phyloP scores from a whole-genome alignment of 345 rosid species.

The Arabidopsis thaliana region DNA sequence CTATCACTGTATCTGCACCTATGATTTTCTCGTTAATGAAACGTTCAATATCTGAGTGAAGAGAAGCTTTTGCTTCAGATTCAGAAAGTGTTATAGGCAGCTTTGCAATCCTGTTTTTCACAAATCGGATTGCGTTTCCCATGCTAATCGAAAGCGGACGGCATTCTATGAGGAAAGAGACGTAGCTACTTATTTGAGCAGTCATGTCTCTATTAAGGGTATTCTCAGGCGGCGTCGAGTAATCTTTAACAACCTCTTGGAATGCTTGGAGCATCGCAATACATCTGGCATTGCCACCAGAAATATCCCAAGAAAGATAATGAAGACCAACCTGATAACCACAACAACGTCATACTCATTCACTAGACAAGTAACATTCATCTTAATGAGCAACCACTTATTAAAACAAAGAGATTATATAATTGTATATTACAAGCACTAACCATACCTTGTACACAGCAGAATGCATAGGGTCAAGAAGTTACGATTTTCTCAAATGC shows the following conservation, averaged over 20 bases:
- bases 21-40: conserved; percentile 87
- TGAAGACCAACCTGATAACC: conserved; percentile 82
- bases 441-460: conserved; percentile 80
- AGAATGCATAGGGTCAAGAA: conserved; percentile 91
- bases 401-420: not conserved
- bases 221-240: conserved; percentile 82
- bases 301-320: conserved; percentile 78
- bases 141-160: conserved; percentile 94
- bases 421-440: not conserved
- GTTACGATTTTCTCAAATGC: not conserved
- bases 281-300: conserved; percentile 96
- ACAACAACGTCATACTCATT: conserved; percentile 36
- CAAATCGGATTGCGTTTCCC: conserved; percentile 89
- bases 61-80: conserved; percentile 74
- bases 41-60: conserved; percentile 69
- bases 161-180: conserved; percentile 86
- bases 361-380: conserved; percentile 12
- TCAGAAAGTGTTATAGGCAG: conserved; percentile 71
- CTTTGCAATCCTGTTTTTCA: conserved; percentile 77
- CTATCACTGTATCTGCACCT: conserved; percentile 76
- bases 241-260: conserved; percentile 77
- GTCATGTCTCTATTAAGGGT: conserved; percentile 80
- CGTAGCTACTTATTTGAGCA: conserved; percentile 77
- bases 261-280: conserved; percentile 97
- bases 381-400: not conserved